These are phyloP conservation scores for Metschnikowia corniflorae DNA, from an alignment of 805 yeast genomes.

Conservation along the genomic window DNA sequence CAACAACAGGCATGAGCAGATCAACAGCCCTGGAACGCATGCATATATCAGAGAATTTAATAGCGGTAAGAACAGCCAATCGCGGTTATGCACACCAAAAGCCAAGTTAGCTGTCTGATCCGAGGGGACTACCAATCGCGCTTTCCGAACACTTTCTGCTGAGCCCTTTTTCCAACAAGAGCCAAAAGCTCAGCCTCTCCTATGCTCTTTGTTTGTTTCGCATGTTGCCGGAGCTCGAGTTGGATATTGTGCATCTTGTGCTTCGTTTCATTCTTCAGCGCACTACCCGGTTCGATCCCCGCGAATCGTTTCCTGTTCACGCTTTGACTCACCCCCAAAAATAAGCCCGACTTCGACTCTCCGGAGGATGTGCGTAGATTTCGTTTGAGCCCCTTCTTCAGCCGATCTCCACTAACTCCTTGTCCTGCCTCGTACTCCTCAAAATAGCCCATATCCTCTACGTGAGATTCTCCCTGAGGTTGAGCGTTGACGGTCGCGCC, in stretches of 20 bases:
- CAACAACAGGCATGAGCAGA: too few species aligned
- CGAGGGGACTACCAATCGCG: too few species aligned
- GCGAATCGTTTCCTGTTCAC: constrained; percentile 15
- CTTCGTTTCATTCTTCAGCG: constrained; percentile 11
- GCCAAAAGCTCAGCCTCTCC: constrained; percentile 16
- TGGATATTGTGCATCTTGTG: constrained; percentile 14
- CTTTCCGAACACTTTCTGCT: constrained; percentile 14
- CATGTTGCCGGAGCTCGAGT: constrained; percentile 11
- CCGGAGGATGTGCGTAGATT: constrained; percentile 8
- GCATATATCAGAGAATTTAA: too few species aligned
- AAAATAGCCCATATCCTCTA: neutral
- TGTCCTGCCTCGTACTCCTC: constrained; percentile 6
- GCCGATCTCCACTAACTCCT: constrained; percentile 12
- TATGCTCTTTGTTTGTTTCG: constrained; percentile 6
- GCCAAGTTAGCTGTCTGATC: too few species aligned
- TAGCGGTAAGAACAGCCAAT: too few species aligned
- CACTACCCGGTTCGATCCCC: constrained; percentile 4
- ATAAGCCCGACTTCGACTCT: constrained; percentile 4
- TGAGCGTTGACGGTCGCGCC: neutral
- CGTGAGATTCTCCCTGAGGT: constrained; percentile 1
- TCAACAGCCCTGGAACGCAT: too few species aligned
- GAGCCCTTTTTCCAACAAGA: constrained; percentile 9
- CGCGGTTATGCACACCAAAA: too few species aligned
- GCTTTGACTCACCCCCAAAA: constrained; percentile 5
- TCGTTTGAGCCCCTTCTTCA: constrained; percentile 16